Evolutionary conservation across 176 grass and related monocot species (phyloP).

Genomic region (Musa troglodytarum): DNA sequence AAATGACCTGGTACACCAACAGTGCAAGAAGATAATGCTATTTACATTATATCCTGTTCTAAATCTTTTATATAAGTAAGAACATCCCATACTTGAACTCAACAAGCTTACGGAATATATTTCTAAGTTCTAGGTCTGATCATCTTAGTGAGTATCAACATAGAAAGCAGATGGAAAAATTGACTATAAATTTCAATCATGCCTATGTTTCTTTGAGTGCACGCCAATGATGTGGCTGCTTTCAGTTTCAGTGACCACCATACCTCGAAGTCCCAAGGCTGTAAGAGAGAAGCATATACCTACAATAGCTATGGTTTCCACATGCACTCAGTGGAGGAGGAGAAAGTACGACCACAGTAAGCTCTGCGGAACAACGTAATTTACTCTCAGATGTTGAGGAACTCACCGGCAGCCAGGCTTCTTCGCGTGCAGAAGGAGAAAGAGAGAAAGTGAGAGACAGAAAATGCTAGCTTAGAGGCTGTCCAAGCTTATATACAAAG

Average conservation of each 20-base stretch:
- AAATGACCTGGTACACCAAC: not conserved
- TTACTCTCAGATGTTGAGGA: too few species aligned
- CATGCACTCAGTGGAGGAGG: too few species aligned
- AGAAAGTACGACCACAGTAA: too few species aligned
- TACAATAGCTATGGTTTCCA: too few species aligned
- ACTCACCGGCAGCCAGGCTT: too few species aligned
- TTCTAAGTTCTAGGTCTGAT: not conserved
- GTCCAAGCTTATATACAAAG: not conserved
- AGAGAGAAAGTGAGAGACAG: not conserved
- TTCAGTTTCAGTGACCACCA: constrained; percentile 30
- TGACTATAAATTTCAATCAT: constrained; percentile 43
- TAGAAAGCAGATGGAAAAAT: constrained; percentile 14
- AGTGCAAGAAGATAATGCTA: not conserved
- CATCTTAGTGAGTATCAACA: not conserved
- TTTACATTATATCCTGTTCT: too few species aligned
- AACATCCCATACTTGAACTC: not conserved
- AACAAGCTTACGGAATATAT: not conserved
- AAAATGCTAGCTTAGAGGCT: not conserved
- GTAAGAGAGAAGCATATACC: too few species aligned
- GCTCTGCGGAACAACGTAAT: too few species aligned
- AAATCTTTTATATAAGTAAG: too few species aligned
- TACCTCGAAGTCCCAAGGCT: not conserved
- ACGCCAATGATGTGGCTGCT: constrained; percentile 50
- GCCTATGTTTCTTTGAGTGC: constrained; percentile 81
- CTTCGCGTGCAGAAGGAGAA: not conserved